Percentiles rank a stretch among this genome's conserved stretches.
Conservation (phyloP, 305 asterid species). For the Solanum hybrid region DNA sequence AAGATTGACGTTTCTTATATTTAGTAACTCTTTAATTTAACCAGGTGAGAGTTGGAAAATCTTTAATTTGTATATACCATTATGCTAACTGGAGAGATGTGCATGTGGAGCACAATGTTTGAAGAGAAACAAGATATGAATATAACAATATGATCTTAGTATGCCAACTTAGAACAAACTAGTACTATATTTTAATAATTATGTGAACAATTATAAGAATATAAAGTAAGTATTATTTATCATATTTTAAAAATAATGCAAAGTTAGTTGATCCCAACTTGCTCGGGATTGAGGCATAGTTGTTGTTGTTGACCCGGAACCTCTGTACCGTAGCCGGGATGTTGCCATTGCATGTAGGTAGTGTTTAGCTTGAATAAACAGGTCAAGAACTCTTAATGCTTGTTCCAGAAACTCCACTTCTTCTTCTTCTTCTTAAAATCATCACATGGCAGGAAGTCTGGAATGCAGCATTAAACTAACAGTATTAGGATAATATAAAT, state of each 20-base stretch:
- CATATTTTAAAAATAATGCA: background rate
- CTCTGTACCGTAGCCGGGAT: conserved; percentile 13
- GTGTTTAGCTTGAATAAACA: background rate
- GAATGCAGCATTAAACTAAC: background rate
- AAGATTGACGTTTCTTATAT: background rate
- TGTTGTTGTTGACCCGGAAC: background rate
- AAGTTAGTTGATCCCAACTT: background rate
- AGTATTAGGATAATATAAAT: background rate
- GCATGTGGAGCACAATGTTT: background rate
- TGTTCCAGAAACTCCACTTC: conserved; percentile 67
- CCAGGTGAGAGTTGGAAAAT: background rate
- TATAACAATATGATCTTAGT: background rate
- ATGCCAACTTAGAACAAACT: background rate
- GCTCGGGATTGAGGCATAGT: background rate
- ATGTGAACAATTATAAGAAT: background rate
- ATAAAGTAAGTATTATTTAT: background rate
- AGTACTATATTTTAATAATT: background rate
- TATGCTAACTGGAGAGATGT: background rate
- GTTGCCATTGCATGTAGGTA: background rate
- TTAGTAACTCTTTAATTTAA: background rate
- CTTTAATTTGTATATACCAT: background rate
- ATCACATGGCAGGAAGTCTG: conserved; percentile 55
- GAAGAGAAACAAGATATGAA: background rate
- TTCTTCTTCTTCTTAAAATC: conserved; percentile 64
- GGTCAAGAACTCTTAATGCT: conserved; percentile 25